Conservation (phyloP, 768 basidiomycete species). For the Mycena alexandri region DNA sequence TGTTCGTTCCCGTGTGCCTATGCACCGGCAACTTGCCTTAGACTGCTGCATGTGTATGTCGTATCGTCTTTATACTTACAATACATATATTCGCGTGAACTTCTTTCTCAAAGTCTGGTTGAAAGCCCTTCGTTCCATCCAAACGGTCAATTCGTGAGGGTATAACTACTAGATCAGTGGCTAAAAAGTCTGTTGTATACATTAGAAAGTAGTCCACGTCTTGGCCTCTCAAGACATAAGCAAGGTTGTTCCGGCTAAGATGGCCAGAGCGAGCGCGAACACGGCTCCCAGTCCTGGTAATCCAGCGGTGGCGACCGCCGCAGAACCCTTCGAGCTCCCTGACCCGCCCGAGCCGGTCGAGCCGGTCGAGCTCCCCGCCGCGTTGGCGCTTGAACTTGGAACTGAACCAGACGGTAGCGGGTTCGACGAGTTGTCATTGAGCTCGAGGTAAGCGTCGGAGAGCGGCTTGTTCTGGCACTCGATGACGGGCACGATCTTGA, state of each 20-base stretch:
- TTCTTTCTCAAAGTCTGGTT: too few relatives aligned
- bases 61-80: constrained; percentile 30
- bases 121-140: neutral
- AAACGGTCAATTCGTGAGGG: neutral
- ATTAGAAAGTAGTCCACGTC: too few relatives aligned
- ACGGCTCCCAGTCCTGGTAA: constrained; percentile 13
- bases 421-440: constrained; percentile 77
- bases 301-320: neutral
- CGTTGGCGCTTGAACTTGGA: neutral
- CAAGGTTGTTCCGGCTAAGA: constrained; percentile 6
- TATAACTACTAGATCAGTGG: neutral
- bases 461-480: constrained; percentile 71
- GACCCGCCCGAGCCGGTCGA: constrained; percentile 25
- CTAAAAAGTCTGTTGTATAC: constrained; percentile 1
- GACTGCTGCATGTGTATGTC: constrained; percentile 27
- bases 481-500: constrained; percentile 80
- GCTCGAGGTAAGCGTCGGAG: constrained; percentile 84
- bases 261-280: constrained; percentile 5
- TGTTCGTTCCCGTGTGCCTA: constrained; percentile 22
- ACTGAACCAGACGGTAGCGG: constrained; percentile 53
- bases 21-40: constrained; percentile 25
- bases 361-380: neutral
- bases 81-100: constrained; percentile 13
- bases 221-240: neutral
- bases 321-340: neutral